Evolutionary conservation across 2,329 filamentous ascomycete species (phyloP).

Genomic region (Scytalidium lignicola): DNA sequence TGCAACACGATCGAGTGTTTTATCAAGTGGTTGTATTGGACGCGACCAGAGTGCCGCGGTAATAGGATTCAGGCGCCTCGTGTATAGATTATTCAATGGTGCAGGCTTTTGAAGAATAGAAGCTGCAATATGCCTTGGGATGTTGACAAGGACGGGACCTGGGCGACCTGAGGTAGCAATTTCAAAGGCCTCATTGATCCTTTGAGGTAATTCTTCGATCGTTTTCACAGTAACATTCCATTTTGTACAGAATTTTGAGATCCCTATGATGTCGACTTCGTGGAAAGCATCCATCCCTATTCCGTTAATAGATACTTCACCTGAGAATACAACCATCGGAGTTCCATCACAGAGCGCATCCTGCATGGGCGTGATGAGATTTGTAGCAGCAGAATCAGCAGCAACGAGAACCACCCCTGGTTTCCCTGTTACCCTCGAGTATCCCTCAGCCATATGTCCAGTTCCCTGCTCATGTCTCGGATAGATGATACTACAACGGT

Average conservation of each 20-base stretch:
- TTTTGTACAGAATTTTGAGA: background rate
- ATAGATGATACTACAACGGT: no score
- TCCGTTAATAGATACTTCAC: background rate
- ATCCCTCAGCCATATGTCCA: slow-evolving; percentile 3
- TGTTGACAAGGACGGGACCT: background rate
- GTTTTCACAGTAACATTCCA: background rate
- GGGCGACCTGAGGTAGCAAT: background rate
- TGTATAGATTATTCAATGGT: background rate
- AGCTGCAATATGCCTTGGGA: background rate
- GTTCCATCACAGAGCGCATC: slow-evolving; percentile 1
- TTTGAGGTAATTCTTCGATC: background rate
- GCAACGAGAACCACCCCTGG: slow-evolving; percentile 2
- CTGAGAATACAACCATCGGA: slow-evolving; percentile 2
- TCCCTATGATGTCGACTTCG: slow-evolving; percentile 1
- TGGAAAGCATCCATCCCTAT: slow-evolving; percentile 1
- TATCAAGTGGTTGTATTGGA: background rate
- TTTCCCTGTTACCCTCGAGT: background rate
- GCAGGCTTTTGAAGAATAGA: background rate
- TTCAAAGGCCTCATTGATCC: slow-evolving; percentile 3
- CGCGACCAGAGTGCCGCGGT: background rate
- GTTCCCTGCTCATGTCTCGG: slow-evolving; percentile 1
- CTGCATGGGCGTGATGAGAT: slow-evolving; percentile 1
- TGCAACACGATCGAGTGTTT: background rate
- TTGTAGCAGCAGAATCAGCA: background rate
- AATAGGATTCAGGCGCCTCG: background rate